These are phyloP conservation scores for Pyricularia sp. DNA, from an alignment of 2,329 filamentous ascomycete species.

Conservation along the genomic window DNA sequence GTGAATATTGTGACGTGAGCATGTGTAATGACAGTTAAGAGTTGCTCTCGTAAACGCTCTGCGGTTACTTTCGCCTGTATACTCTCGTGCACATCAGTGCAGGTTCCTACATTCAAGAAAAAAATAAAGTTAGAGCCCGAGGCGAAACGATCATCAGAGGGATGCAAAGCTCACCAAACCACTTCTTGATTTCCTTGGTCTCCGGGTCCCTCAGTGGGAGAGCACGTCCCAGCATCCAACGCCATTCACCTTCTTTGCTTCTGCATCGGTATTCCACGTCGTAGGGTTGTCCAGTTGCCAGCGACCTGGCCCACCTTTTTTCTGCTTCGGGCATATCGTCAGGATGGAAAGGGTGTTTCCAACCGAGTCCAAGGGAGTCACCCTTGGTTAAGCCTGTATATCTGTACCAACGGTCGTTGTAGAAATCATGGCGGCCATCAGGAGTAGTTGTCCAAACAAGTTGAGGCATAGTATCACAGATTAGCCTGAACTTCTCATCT, in stretches of 20 bases:
- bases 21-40: constrained; percentile 61
- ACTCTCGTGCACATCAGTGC: constrained; percentile 65
- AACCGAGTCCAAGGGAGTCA: constrained; percentile 48
- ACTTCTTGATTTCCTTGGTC: constrained; percentile 58
- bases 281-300: constrained; percentile 56
- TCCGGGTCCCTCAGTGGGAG: constrained; percentile 53
- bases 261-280: constrained; percentile 58
- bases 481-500: constrained; percentile 60
- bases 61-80: constrained; percentile 55
- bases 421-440: constrained; percentile 58
- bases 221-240: constrained; percentile 68
- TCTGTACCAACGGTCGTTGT: constrained; percentile 65
- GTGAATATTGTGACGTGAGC: constrained; percentile 66
- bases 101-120: constrained; percentile 37
- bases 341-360: constrained; percentile 53
- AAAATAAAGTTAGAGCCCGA: neutral
- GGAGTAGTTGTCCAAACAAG: constrained; percentile 62
- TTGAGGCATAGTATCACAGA: constrained; percentile 61
- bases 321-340: constrained; percentile 50
- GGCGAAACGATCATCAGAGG: neutral
- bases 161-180: constrained; percentile 44
- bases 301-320: constrained; percentile 46
- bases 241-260: constrained; percentile 54
- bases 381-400: constrained; percentile 57
- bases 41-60: constrained; percentile 53